Conservation (phyloP, 2,329 filamentous ascomycete genomes). For the Fulvia fulva region DNA sequence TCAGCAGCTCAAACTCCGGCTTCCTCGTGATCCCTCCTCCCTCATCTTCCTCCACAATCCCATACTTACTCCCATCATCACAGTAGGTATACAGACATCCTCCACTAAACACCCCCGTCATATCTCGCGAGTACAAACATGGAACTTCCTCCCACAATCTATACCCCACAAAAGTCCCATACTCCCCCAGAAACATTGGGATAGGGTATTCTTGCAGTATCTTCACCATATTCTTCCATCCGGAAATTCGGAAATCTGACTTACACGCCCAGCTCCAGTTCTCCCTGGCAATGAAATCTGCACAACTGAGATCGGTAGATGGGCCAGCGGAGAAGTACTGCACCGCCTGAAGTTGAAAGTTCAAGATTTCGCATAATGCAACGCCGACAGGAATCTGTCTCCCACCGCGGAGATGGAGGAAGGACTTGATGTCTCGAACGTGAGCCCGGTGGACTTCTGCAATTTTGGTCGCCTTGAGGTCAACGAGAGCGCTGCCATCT, state of each 20-base stretch:
- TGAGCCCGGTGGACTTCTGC: slow-evolving; percentile 20
- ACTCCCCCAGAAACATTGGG: slow-evolving; percentile 20
- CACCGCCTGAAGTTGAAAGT: background rate
- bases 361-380: background rate
- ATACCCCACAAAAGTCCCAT: slow-evolving; percentile 11
- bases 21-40: slow-evolving; percentile 8
- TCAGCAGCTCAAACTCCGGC: slow-evolving; percentile 12
- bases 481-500: background rate
- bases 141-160: slow-evolving; percentile 20
- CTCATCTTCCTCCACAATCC: slow-evolving; percentile 12
- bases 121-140: slow-evolving; percentile 22
- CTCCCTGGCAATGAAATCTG: slow-evolving; percentile 15
- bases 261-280: slow-evolving; percentile 15
- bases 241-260: slow-evolving; percentile 20
- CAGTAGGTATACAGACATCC: slow-evolving; percentile 21
- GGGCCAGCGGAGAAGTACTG: slow-evolving; percentile 21
- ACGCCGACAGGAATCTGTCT: slow-evolving; percentile 18
- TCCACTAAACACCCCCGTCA: slow-evolving; percentile 22
- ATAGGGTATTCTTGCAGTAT: slow-evolving; percentile 2
- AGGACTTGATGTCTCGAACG: slow-evolving; percentile 18
- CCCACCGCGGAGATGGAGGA: slow-evolving; percentile 9
- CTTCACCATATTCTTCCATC: slow-evolving; percentile 18
- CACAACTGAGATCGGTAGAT: background rate
- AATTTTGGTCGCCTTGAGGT: slow-evolving; percentile 4
- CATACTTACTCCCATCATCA: slow-evolving; percentile 14